Base-by-base conservation (phyloP, 2,329 filamentous ascomycete species). In the Onygenales sp. region DNA sequence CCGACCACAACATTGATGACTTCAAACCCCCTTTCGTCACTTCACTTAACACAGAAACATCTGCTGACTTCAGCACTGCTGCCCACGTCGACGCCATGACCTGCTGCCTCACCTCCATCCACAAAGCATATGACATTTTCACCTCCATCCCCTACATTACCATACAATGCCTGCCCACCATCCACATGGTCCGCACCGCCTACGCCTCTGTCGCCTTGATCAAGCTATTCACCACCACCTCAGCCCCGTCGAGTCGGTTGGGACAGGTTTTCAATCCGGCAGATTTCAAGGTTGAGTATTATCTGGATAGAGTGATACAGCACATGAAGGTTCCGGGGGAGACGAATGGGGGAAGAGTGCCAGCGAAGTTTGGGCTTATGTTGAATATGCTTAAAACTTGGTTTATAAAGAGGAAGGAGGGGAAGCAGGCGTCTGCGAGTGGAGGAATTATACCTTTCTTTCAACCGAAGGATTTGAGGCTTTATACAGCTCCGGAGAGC, bases 161-260 rank as follows among this genome's bases (percentile, higher is more conserved):
- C 42, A 74, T 88, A 42, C 81, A 83, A 51, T 84, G 78, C 53
- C 66, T 89, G 8, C 86, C 87, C 14, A 84, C 86, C 2, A 84
- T 86, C 62, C 82, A 81, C 65, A 83, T 87, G 61, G 85, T 87
- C 13, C 81, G 86, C 32, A 81, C 88, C 14, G 81, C 85, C 9
- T 89, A 88, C 63, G 83, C 82, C 5, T 78, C 84, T 2, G 83
- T 89, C 17, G 81, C 87, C 35, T 73, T 89, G 39, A 85, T 88
- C 65, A 89, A 89, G 67, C 79, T 90, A 57, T 85, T 85, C 68
- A 84, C 86, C 49, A 81, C 83, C 7, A 82, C 84, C 3, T 79
- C 80, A 1, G 77, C 79, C 11, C 79, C 83, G 0, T 78, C 79
- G 42, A 84, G 81, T 13, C 83, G 85, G 59, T 77, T 91, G 1